Base-by-base conservation (phyloP, 768 basidiomycete species). In the Suillus subluteus region DNA sequence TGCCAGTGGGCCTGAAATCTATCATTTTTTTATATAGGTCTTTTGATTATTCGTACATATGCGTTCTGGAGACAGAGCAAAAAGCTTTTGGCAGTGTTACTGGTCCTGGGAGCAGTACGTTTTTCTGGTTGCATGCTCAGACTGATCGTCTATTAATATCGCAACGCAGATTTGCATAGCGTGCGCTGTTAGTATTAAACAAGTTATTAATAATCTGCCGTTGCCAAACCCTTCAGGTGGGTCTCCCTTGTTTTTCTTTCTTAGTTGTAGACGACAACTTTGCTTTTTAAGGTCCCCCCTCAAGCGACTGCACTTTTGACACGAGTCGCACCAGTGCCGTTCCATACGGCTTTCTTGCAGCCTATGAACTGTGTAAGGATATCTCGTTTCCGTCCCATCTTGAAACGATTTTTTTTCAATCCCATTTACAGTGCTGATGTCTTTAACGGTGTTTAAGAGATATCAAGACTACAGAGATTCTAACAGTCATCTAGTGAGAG, bases 21-120 rank as follows among this genome's bases (percentile, higher is more conserved):
- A 38, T 38, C 15, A 37, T 21, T 56, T 56, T 37, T 6, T 37
- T 13, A 30, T 46, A 46, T 4, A 56, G 55, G 55, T 37, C 55
- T 56, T 56, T 37, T 56, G 21, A n/a, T 56, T 35, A n/a, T 56
- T 56, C 55, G 55, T 37, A 56, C 55, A 56, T 56, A 56, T 30
- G 38, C 40, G 2, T 65, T 65, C 58, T 65, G 64, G 64, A 50
- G 15, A 23, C 41, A 40, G 21, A 65, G 12, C 55, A 65, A 65
- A 18, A 65, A 13, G 23, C 11, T 65, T 23, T 43, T 61, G 23
- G 40, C 61, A 32, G 8, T 40, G 15, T 62, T 65, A 23, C 18
- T 65, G 13, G 32, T 61, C 11, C 21, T 40, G 23, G 64, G 38
- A 35, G 62, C 18, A 21, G 64, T 65, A 38, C 37, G 64, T 63